Percentiles rank a stretch among this genome's conserved stretches.
Evolutionary conservation across 192 early-diverging fungal species (phyloP).

Genomic region (Pilaira anomala): DNA sequence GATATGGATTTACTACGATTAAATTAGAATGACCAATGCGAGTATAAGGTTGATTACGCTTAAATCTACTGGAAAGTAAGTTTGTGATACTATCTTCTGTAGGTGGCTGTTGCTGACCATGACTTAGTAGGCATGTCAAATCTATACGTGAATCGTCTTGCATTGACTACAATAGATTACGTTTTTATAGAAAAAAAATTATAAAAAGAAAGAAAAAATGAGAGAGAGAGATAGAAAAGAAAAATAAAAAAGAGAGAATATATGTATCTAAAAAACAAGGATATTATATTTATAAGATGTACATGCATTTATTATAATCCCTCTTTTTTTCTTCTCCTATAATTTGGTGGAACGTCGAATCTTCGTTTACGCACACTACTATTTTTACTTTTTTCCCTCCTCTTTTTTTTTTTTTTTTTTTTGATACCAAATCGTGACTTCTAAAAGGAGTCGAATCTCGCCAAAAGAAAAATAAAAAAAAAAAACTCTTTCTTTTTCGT

Average conservation of each 20-base stretch:
- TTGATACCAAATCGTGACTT: no score
- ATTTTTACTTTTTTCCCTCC: no score
- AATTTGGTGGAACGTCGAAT: slow-evolving; percentile 13
- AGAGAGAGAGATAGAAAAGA: neutral
- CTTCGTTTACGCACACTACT: no score
- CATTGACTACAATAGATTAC: slow-evolving; percentile 27
- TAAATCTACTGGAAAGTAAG: slow-evolving; percentile 44
- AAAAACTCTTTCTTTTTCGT: no score
- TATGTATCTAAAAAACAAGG: neutral
- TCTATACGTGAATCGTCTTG: slow-evolving; percentile 36
- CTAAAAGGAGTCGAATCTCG: no score
- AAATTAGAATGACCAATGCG: slow-evolving; percentile 47
- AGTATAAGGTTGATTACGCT: slow-evolving; percentile 56
- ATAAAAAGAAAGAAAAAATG: slow-evolving; percentile 10
- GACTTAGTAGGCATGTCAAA: slow-evolving; percentile 27
- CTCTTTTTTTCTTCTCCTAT: slow-evolving; percentile 10
- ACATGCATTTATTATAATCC: slow-evolving; percentile 5
- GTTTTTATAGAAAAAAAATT: neutral
- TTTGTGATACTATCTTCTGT: slow-evolving; percentile 51
- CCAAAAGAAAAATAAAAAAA: no score
- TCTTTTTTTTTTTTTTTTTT: no score
- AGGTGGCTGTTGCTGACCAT: slow-evolving; percentile 10
- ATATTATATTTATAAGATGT: neutral
- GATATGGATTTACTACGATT: slow-evolving; percentile 55
- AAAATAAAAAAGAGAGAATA: slow-evolving; percentile 7